phyloP scores from a whole-genome alignment of 176 grass and related monocot species.

The Dactylis glomerata region DNA sequence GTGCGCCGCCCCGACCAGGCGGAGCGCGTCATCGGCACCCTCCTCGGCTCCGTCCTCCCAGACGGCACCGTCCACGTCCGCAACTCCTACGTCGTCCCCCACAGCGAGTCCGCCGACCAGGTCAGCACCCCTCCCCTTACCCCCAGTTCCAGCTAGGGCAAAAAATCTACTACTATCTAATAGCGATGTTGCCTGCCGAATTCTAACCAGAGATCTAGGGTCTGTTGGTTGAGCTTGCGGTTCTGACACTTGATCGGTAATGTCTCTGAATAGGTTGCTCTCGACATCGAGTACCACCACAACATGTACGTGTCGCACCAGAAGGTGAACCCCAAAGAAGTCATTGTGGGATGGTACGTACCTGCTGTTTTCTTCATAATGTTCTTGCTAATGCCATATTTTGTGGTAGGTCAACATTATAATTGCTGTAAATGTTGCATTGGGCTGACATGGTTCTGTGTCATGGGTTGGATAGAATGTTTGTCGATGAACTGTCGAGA shows the following conservation, averaged over 20 bases:
- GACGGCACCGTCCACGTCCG: constrained; percentile 87
- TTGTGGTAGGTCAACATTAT: not conserved
- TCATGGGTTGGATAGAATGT: too few species aligned
- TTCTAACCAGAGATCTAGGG: not conserved
- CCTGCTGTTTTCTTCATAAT: not conserved
- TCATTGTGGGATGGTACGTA: constrained; percentile 84
- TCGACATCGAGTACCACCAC: constrained; percentile 94
- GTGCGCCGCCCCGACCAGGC: constrained; percentile 91
- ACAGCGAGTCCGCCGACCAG: constrained; percentile 95
- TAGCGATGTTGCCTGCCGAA: not conserved
- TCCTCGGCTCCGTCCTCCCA: constrained; percentile 81
- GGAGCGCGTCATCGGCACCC: constrained; percentile 90
- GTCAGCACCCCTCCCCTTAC: not conserved
- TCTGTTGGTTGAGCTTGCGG: not conserved
- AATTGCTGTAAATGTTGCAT: not conserved
- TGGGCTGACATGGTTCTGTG: not conserved
- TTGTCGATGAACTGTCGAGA: not conserved
- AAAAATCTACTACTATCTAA: not conserved
- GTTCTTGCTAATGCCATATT: not conserved
- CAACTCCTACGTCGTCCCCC: constrained; percentile 90
- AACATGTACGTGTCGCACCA: constrained; percentile 90
- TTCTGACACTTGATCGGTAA: not conserved
- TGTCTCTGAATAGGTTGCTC: constrained; percentile 56
- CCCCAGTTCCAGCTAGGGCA: not conserved
- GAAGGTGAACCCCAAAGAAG: constrained; percentile 91